Evolutionary conservation across 2,329 filamentous ascomycete genomes (phyloP).

Genomic region (Cadophora sp.): DNA sequence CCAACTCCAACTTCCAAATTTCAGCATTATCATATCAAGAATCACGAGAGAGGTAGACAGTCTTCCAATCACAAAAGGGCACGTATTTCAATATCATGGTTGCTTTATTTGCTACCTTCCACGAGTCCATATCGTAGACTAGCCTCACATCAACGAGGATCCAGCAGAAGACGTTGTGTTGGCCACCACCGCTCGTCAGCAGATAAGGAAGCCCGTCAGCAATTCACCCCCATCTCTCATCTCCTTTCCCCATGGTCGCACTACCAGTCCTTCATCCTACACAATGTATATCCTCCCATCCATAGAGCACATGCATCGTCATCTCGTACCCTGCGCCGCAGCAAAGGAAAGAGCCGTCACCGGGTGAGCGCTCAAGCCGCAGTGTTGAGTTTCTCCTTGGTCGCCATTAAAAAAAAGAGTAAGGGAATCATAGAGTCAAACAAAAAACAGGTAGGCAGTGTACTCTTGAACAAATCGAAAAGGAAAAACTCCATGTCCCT

Average conservation of each 20-base stretch:
- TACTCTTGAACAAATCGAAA: constrained; percentile 15
- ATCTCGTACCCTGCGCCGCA: constrained; percentile 6
- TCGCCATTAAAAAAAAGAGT: constrained; percentile 23
- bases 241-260: neutral
- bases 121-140: constrained; percentile 12
- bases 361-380: constrained; percentile 9
- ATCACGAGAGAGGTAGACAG: neutral
- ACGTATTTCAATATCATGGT: constrained; percentile 9
- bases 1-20: neutral
- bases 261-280: constrained; percentile 9
- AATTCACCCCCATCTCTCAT: neutral
- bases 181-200: neutral
- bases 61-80: neutral
- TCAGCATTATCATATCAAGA: neutral
- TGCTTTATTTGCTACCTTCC: constrained; percentile 14
- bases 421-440: constrained; percentile 18
- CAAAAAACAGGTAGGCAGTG: constrained; percentile 14
- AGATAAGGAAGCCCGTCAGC: constrained; percentile 7
- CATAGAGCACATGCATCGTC: constrained; percentile 16
- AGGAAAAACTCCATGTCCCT: constrained; percentile 21
- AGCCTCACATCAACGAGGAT: constrained; percentile 9
- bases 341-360: constrained; percentile 13
- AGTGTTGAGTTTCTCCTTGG: constrained; percentile 21
- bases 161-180: constrained; percentile 9
- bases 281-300: constrained; percentile 9